Conservation (phyloP, 139 green algal species). For the Pseudopediastrum boryanum region DNA sequence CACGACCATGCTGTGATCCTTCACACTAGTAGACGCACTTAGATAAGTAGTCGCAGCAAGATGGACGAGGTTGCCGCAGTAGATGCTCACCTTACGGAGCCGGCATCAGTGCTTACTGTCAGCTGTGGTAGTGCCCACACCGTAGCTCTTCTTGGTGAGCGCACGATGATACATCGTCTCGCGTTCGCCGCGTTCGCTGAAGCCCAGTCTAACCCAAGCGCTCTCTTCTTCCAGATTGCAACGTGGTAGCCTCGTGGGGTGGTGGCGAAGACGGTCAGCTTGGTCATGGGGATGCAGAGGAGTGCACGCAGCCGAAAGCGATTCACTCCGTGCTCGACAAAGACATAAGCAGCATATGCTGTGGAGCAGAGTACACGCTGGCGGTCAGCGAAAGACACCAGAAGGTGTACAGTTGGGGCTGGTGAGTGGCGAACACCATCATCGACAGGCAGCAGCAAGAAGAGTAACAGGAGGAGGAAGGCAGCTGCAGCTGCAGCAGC, state of each 20-base stretch:
- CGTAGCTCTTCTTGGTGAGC: constrained; percentile 48
- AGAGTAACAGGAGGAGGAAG: neutral
- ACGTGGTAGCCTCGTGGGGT: constrained; percentile 72
- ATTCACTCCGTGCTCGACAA: constrained; percentile 55
- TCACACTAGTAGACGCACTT: too few relatives aligned
- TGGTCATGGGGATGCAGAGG: constrained; percentile 70
- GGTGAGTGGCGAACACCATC: constrained; percentile 51
- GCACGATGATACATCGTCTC: neutral
- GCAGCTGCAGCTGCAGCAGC: neutral
- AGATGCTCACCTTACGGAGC: too few relatives aligned
- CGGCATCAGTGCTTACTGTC: constrained; percentile 29
- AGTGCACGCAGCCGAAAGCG: constrained; percentile 51
- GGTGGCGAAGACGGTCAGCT: constrained; percentile 87
- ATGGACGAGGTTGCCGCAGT: too few relatives aligned
- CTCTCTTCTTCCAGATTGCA: constrained; percentile 46
- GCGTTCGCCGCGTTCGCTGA: constrained; percentile 2
- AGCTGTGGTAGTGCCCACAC: constrained; percentile 50
- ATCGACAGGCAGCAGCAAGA: too few relatives aligned
- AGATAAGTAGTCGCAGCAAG: too few relatives aligned
- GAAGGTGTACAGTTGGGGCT: constrained; percentile 87
- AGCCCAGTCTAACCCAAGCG: too few relatives aligned
- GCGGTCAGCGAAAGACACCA: constrained; percentile 55
- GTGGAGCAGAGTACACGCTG: constrained; percentile 88
- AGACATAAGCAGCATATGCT: constrained; percentile 56
- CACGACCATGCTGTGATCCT: too few relatives aligned